These are phyloP conservation scores for Zalaria sp. DNA, from an alignment of 2,329 filamentous ascomycete genomes.

Conservation along the genomic window DNA sequence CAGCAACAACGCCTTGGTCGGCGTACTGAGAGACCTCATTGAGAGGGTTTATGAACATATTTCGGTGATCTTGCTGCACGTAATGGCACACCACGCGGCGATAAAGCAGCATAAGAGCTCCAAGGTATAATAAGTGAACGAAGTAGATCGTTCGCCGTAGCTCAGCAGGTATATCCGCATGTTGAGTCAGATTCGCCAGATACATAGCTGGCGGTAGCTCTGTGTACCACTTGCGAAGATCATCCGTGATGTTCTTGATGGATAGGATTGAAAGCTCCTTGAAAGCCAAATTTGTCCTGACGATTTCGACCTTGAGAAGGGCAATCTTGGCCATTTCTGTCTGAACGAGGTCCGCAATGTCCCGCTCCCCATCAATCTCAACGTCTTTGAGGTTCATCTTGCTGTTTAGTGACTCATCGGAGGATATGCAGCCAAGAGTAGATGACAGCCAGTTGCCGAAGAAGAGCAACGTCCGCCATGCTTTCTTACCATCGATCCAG, in stretches of 20 bases:
- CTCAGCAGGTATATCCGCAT: not conserved
- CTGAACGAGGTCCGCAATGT: slow-evolving; percentile 1
- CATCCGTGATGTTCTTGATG: slow-evolving; percentile 1
- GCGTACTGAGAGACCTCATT: not conserved
- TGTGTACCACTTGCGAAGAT: slow-evolving; percentile 1
- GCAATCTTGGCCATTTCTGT: slow-evolving; percentile 5
- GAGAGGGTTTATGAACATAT: too few species aligned
- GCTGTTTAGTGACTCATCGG: not conserved
- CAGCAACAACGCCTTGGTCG: not conserved
- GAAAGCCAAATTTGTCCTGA: slow-evolving; percentile 2
- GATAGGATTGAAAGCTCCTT: not conserved
- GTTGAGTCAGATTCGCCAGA: too few species aligned
- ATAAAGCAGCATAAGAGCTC: slow-evolving; percentile 3
- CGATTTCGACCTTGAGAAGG: slow-evolving; percentile 2
- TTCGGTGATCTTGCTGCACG: too few species aligned
- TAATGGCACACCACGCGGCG: not conserved
- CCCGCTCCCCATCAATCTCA: not conserved
- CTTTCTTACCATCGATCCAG: slow-evolving; percentile 1
- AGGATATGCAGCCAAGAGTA: slow-evolving; percentile 2
- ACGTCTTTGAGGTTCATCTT: not conserved
- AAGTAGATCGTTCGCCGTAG: slow-evolving; percentile 4
- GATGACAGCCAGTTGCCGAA: slow-evolving; percentile 3
- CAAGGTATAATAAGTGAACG: slow-evolving; percentile 2
- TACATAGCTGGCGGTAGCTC: slow-evolving; percentile 1
- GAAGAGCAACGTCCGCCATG: slow-evolving; percentile 2